Percentiles rank a stretch among this genome's conserved stretches.
These are phyloP conservation scores for Lepraria neglecta DNA, from an alignment of 495 filamentous ascomycete genomes.

Conservation along the genomic window DNA sequence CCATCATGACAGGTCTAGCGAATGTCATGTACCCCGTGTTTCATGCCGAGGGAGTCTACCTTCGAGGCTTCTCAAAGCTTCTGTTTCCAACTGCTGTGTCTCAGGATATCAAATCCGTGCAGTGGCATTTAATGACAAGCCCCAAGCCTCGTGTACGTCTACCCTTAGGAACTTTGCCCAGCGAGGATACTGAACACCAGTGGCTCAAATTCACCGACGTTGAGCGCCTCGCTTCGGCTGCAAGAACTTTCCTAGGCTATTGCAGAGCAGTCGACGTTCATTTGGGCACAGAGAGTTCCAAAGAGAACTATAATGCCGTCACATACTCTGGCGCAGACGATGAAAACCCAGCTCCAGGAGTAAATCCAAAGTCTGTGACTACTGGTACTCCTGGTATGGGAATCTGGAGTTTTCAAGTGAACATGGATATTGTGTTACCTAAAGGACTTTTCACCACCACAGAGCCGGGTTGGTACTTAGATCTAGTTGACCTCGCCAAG, in stretches of 20 bases:
- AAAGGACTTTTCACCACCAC: background rate
- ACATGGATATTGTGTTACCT: background rate
- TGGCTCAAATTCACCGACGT: background rate
- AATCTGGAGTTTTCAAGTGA: background rate
- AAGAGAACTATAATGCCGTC: background rate
- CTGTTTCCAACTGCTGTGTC: background rate
- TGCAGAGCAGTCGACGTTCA: background rate
- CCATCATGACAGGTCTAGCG: background rate
- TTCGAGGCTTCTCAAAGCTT: background rate
- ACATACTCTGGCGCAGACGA: background rate
- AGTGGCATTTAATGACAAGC: background rate
- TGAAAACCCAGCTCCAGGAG: background rate
- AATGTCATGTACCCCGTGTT: background rate
- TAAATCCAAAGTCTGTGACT: background rate
- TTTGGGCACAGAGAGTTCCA: background rate
- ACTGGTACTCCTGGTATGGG: conserved; percentile 1
- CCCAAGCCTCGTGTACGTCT: background rate
- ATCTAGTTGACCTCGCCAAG: conserved; percentile 1
- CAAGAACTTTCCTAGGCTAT: conserved; percentile 6
- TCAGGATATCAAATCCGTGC: background rate
- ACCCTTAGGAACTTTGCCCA: background rate
- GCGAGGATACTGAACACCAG: background rate
- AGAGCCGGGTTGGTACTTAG: background rate
- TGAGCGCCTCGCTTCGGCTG: background rate
- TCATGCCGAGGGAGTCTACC: background rate